Evolutionary conservation across 441 rosid genomes (phyloP), one percentile per base, ranked within the genome.

Genomic region (Geranium incanum): DNA sequence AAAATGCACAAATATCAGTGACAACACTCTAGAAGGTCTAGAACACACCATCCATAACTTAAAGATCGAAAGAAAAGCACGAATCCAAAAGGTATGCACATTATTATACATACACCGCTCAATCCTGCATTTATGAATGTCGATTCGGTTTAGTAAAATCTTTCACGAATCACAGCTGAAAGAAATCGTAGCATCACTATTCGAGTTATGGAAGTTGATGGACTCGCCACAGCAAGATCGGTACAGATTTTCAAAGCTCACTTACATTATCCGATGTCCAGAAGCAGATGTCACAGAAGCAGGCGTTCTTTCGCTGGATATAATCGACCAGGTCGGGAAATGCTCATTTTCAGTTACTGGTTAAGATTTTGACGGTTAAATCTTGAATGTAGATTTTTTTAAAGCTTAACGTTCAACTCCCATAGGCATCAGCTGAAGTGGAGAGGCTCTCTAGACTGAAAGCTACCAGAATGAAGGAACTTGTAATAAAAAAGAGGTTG

Each of bases 121-220:
- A 13, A 41, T 68, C 52, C 33, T 23, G 1, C 18, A 23, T 41
- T 70, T 57, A 69, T 12, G 36, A 72, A 21, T 18, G 6, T 69
- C 70, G 21, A n/a, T 52, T 23, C 21, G 66, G 60, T 72, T 72
- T 69, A 18, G 64, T 16, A 73, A 43, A 63, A 71, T 28, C 38
- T 70, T 36, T 66, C 70, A 70, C 68, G 23, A 71, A 75, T 8
- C 81, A 85, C 87, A 95, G 99, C 81, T 95, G 78, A 95, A 85
- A 83, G 92, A 87, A 74, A 86, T 86, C 70, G 76, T 77, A 50
- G 82, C 75, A 8, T 80, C 84, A 4, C 84, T 95, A 59, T 84
- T 80, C 70, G 97, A 92, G 71, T 89, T 95, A 38, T 95, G 93
- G 99, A 87, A 84, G 79, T 84, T 95, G 86, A 92, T 95, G 99